Base-by-base conservation (phyloP, 2,329 filamentous ascomycete species). In the Hyphodiscus sp. region DNA sequence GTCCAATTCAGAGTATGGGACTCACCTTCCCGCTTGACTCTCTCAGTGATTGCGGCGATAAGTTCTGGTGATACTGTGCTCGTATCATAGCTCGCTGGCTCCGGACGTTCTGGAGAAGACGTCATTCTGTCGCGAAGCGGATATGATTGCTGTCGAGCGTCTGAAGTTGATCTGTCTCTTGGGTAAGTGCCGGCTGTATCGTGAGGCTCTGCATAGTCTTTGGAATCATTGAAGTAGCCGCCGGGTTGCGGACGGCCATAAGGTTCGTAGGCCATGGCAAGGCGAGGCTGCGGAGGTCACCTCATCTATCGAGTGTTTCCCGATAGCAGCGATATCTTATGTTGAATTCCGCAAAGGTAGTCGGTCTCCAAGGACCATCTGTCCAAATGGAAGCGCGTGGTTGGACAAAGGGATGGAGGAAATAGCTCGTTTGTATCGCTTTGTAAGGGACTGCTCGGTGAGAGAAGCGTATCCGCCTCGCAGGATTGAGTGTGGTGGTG, bases 21-120 rank as follows among this genome's bases (percentile, higher is more conserved):
- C 73, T 69, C 42, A 69, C 71, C 61, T 77, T 81, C 59, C 65
- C 81, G 79, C 47, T 82, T 78, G 23, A 82, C 76, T 52, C 72
- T 77, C 51, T 76, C 76, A 1, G 79, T 83, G 59, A 85, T 81
- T 56, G 82, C 77, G 47, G 79, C 76, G 49, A 86, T 75, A 20
- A 86, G 70, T 8, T 82, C 78, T 1, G 81, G 81, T 49, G 82
- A 77, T 13, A 86, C 69, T 41, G 76, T 26, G 8, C 23, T 26
- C 23, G 23, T 73, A 54, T 71, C 72, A 9, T 53, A 50, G 18
- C 41, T 49, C 23, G 54, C 19, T 19, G 58, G 45, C 11, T 61
- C 57, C 30, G 47, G 20, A 18, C 52, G 57, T 29, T 58, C 57
- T 20, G 56, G 42, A 26, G 53, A 54, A 43, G 61, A 49, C 30